These are phyloP conservation scores for Fusarium sp. DNA, from an alignment of 2,329 filamentous ascomycete species.

Conservation along the genomic window DNA sequence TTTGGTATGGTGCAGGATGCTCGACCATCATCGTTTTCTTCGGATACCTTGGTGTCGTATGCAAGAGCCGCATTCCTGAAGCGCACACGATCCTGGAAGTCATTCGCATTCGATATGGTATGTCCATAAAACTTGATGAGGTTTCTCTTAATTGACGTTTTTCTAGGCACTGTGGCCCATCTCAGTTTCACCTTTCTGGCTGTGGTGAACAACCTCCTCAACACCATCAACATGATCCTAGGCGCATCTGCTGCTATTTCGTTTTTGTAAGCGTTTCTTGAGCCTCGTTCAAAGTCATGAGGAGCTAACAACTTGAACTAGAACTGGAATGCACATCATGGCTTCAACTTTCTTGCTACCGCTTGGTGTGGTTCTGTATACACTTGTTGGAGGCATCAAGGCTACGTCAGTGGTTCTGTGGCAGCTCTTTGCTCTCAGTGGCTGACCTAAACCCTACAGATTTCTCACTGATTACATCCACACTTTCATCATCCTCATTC, in stretches of 20 bases:
- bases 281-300: neutral
- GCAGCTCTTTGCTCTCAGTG: too few relatives aligned
- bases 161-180: slow-evolving; percentile 71
- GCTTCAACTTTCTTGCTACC: slow-evolving; percentile 88
- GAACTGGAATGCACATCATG: slow-evolving; percentile 64
- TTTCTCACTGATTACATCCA: slow-evolving; percentile 89
- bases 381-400: slow-evolving; percentile 81
- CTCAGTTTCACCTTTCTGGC: slow-evolving; percentile 84
- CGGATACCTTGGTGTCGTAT: slow-evolving; percentile 86
- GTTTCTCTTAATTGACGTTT: neutral
- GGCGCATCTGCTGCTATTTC: slow-evolving; percentile 74
- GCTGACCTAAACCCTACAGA: neutral
- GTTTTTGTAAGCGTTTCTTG: slow-evolving; percentile 38
- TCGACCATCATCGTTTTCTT: slow-evolving; percentile 76
- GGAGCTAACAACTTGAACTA: neutral
- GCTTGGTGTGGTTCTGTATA: slow-evolving; percentile 78
- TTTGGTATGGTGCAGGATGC: slow-evolving; percentile 22
- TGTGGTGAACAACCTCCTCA: slow-evolving; percentile 84
- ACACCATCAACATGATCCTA: slow-evolving; percentile 88
- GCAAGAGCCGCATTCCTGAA: slow-evolving; percentile 87
- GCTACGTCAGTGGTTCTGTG: slow-evolving; percentile 62
- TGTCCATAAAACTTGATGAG: neutral
- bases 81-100: slow-evolving; percentile 87
- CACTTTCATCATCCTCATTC: slow-evolving; percentile 82
- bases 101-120: slow-evolving; percentile 77